Base-by-base conservation (phyloP, 2,329 filamentous ascomycete species). In the Fusarium sterilihyphosum region DNA sequence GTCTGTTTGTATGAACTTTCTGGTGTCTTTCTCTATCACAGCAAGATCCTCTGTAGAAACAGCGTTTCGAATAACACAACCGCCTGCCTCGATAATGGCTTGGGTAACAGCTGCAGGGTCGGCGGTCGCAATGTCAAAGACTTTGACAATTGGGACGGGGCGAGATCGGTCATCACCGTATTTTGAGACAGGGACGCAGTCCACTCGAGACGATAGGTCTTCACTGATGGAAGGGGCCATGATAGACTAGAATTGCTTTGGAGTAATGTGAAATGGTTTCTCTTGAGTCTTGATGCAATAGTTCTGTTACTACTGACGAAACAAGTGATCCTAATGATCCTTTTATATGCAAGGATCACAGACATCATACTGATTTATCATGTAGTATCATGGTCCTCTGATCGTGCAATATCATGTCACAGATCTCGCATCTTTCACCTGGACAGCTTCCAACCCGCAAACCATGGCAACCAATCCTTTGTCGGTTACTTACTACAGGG, bases 401-500 rank as follows among this genome's bases (percentile, higher is more conserved):
- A 46, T 14, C 8, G 44, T 46, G 17, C 17, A 26, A 20, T 8
- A 14, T 13, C 43, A 46, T 6, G 24, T 9, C n/a, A 46, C 3
- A 18, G n/a, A 46, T 16, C 14, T 6, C 13, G 13, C 8, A 16
- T 5, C 14, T 43, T 17, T 9, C 24, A 9, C 8, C n/a, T 8
- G 11, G 7, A 44, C 5, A 3, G 43, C n/a, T 46, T 1, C 1
- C 44, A 46, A 26, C 20, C 18, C 24, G 12, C 12, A 46, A 14
- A 20, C 9, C 3, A 26, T 46, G 4, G 13, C 17, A 46, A 24
- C 24, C 8, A 26, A 20, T 20, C 18, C 7, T 14, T 26, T 4
- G 18, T 20, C 12, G 2, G n/a, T 43, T 12, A 43, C 41, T 43
- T 5, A 5, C 9, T n/a, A n/a, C 1, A 0, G 4, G 12, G 4